These are phyloP conservation scores for Gaillardinia entomophila DNA, from an alignment of 805 yeast species.

Conservation along the genomic window DNA sequence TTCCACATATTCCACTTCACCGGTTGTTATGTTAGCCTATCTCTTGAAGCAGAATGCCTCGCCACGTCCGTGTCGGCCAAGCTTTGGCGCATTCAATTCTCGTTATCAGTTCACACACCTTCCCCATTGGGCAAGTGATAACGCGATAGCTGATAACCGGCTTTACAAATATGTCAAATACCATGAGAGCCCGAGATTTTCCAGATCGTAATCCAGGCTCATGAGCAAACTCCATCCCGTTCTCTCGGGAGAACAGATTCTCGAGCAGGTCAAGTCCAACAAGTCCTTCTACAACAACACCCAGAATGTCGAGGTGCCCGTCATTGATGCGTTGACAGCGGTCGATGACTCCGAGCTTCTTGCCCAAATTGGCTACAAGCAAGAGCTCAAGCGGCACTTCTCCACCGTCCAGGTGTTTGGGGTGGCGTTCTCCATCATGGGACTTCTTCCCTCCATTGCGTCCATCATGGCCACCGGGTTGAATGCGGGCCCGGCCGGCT, in stretches of 20 bases:
- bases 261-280: slow-evolving; percentile 19
- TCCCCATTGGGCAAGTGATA: too few species aligned
- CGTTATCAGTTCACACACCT: too few species aligned
- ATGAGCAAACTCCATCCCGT: slow-evolving; percentile 4
- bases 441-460: slow-evolving; percentile 59
- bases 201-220: too few species aligned
- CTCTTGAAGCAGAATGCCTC: too few species aligned
- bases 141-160: too few species aligned
- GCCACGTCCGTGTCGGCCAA: too few species aligned
- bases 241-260: slow-evolving; percentile 15
- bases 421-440: slow-evolving; percentile 69
- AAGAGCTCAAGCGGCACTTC: slow-evolving; percentile 58
- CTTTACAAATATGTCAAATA: too few species aligned
- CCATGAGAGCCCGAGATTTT: too few species aligned
- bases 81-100: too few species aligned
- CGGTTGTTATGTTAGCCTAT: too few species aligned
- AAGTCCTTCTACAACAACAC: slow-evolving; percentile 19
- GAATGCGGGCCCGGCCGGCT: slow-evolving; percentile 57
- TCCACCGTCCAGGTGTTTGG: slow-evolving; percentile 63
- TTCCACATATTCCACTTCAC: too few species aligned
- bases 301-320: slow-evolving; percentile 23
- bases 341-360: slow-evolving; percentile 26
- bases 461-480: slow-evolving; percentile 50
- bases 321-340: slow-evolving; percentile 15
- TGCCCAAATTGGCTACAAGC: slow-evolving; percentile 63